Base-by-base conservation (phyloP, 225 moss, liverwort and hornwort species). In the Polytrichum commune region DNA sequence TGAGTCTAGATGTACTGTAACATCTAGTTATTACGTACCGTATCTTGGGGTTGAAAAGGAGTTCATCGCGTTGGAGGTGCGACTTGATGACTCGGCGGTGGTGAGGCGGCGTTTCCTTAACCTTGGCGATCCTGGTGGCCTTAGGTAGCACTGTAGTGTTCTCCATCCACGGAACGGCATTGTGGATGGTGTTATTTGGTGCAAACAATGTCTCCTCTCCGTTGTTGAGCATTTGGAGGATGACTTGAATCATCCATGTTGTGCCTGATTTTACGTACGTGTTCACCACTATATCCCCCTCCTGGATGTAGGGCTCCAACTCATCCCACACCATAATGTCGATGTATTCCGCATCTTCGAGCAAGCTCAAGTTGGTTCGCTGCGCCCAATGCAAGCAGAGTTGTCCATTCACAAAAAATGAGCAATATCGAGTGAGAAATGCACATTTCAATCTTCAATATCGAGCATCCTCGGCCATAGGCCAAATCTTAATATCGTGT, bases 281-380 rank as follows among this genome's bases (percentile, higher is more conserved):
- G 62, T 25, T 62, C 20, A 62, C 61, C 18, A 62, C 61, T n/a
- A 22, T 22, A 62, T 62, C 61, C 61, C 61, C 28, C 61, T 62
- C 61, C 2, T 16, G 61, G 23, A 62, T 62, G 61, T 62, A 8
- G 23, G 61, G 61, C 24, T n/a, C 61, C 19, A 62, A 62, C 23
- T 62, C 18, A 16, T 62, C 61, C 61, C 61, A 62, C 61, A 62
- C 61, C 23, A 20, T 56, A 20, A 56, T 56, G 5, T 56, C 55
- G 20, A 56, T 3, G 18, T 16, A 3, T 16, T 56, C 3, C 4
- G 55, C 20, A 5, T 5, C 55, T 20, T 56, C 55, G 20, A 2
- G 20, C 28, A 28, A 4, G 28, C 28, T 4, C 28, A 4, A 4
- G 28, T 28, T 28, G 28, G 28, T 28, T 28, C 4, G 28, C 28